Evolutionary conservation across 2,329 filamentous ascomycete species (phyloP), one percentile per base, ranked within the genome.

Genomic region (Beauveria bassiana): DNA sequence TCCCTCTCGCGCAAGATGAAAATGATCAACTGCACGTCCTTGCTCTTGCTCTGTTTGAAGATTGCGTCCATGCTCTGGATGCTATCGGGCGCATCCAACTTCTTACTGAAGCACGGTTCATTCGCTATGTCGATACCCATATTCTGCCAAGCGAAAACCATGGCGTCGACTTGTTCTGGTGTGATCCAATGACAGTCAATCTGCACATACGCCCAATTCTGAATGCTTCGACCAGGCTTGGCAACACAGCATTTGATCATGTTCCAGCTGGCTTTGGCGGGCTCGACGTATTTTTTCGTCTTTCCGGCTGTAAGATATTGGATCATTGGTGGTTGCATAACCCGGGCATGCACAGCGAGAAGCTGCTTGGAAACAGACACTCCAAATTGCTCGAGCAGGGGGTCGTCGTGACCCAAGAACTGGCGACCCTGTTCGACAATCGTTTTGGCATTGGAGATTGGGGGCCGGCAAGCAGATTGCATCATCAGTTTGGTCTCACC

Each of bases 401-500:
- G 78, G 2, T 74, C 71, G 49, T 84, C 80, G 2, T 91, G 77
- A 2, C 82, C 81, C 24, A 93, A 77, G 5, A 84, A 75, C 20
- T 75, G 64, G 26, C 85, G 79, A 2, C 84, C 88, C 9, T 80
- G 78, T 0, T 71, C 79, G 1, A 81, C 78, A 66, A 95, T 88
- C 0, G 86, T 88, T 1, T 78, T 69, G 0, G 86, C 89, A 65
- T 93, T 96, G 6, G 80, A 75, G 1, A 79, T 79, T 0, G 90
- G 90, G 0, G 75, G 75, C 4, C 88, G 82, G 61, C 88, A 90
- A 1, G 91, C 88, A 69, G 91, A 90, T 0, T 75, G 74, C 51
- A 93, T 85, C 90, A 95, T 93, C 0, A 75, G 68, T 0, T 81
- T 78, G 0, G 88, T 89, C 68, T 93, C 88, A 0, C 78, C 72